phyloP scores from a whole-genome alignment of 345 rosid species.

The Clausena lansium region DNA sequence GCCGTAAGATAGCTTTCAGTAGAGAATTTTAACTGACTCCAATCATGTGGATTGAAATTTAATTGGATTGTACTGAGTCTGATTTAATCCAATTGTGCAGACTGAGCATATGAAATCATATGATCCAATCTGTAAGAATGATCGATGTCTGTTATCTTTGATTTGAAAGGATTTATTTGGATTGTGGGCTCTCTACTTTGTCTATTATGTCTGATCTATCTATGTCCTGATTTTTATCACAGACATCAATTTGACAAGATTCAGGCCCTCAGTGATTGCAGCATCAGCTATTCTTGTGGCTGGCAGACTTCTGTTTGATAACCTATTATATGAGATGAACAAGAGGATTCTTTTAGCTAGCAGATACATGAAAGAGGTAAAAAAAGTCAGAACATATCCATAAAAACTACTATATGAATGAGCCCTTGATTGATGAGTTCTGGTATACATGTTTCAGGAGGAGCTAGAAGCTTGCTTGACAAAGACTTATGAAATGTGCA shows the following conservation, averaged over 20 bases:
- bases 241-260: conserved; percentile 5
- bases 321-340: background rate
- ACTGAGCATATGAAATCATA: too few species aligned
- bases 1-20: background rate
- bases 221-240: background rate
- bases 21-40: background rate
- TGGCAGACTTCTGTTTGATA: background rate
- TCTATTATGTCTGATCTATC: background rate
- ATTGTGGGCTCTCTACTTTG: too few species aligned
- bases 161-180: too few species aligned
- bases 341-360: background rate
- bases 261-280: conserved; percentile 9
- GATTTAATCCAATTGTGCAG: too few species aligned
- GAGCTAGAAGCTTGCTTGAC: background rate
- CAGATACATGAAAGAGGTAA: background rate
- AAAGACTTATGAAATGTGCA: background rate
- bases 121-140: too few species aligned
- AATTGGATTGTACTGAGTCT: background rate
- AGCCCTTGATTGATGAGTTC: background rate
- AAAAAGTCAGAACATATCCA: background rate
- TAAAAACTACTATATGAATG: background rate
- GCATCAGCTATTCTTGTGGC: conserved; percentile 6
- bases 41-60: too few species aligned
- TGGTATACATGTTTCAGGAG: background rate
- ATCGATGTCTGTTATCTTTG: too few species aligned